Base-by-base conservation (phyloP, 352 stramenopile species). In the Phytophthora ohioensis region DNA sequence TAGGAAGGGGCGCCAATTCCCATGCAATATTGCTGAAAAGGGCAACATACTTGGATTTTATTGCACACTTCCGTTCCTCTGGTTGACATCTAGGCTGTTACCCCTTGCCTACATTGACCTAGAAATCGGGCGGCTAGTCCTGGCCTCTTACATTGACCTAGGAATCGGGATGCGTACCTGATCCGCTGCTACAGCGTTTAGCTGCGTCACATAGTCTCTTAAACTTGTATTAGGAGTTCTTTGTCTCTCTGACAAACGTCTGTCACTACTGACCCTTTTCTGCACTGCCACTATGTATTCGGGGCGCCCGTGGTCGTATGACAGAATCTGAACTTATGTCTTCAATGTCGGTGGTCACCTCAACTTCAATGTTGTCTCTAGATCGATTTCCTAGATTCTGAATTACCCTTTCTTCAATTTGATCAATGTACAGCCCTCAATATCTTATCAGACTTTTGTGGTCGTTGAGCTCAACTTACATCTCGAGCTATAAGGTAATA, bases 71-170 rank as follows among this genome's bases (percentile, higher is more conserved):
- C 57, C 36, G 57, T 21, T 21, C 17, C 17, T 21, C 47, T 65
- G 57, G 27, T 57, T 49, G 6, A 11, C 47, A 52, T 65, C 13
- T 51, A 47, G 51, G 4, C 51, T 21, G 17, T 21, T 21, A 21
- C 17, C 17, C 17, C 17, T 21, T 21, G 17, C 17, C 17, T 21
- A 0, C 17, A 0, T 21, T 21, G 17, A 21, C 0, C 17, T 1
- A 21, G 17, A 21, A 21, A 21, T 21, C 17, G 17, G 17, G 17
- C 17, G 17, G 17, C 17, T 46, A 15, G 4, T 0, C 15, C 61
- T 41, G 30, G 61, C 51, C 15, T 68, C 61, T 2, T 61, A 56
- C 27, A 68, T 51, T 1, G 51, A 56, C 36, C 9, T 47, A 35
- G 41, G 60, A 49, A 68, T 68, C 13, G 32, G 41, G 12, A 57